Evolutionary conservation across 106 monocot genomes (phyloP), one percentile per base, ranked within the genome.

Genomic region (Agapanthus africanus): DNA sequence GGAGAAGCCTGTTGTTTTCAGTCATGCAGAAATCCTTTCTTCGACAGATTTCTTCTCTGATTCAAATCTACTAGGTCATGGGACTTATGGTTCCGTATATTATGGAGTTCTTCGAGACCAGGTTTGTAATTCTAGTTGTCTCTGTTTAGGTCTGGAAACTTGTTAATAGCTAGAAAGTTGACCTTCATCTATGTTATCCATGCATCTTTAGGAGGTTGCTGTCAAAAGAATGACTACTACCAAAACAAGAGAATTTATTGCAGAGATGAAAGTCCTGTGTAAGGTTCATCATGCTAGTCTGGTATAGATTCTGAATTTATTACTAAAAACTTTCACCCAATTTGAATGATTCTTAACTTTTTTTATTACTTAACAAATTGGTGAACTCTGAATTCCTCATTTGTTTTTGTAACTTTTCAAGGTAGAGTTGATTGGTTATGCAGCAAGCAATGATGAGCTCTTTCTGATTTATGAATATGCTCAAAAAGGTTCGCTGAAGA

Each of bases 351-450:
- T 41, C 32, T 41, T 10, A 11, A 36, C 16, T 66, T 10, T 21
- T 33, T 34, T 72, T 26, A 31, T 15, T 39, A 25, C 0, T 15
- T 59, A 38, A 31, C 57, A 33, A 39, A 41, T 16, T 40, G 8
- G 7, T 15, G 23, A 41, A 57, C 19, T 67, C 41, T 59, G 37
- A 67, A 33, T 64, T 57, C 25, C 42, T 40, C 79, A 36, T 47
- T 67, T 30, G 69, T 67, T 51, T 52, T 60, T 63, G 69, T 44
- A 70, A 52, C 92, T 90, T 92, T 71, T 99, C 97, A 90, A 99
- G 97, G 92, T 99, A 93, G 97, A 99, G 71, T 85, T 99, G 87
- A 99, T 99, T 79, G 97, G 97, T 74, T 93, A 92, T 83, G 89
- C 92, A 71, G 86, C 92, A 68, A 92, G 82, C 36, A 59, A 62